Base-by-base conservation (phyloP, 2,329 filamentous ascomycete genomes). In the Lasiodiplodia gonubiensis region DNA sequence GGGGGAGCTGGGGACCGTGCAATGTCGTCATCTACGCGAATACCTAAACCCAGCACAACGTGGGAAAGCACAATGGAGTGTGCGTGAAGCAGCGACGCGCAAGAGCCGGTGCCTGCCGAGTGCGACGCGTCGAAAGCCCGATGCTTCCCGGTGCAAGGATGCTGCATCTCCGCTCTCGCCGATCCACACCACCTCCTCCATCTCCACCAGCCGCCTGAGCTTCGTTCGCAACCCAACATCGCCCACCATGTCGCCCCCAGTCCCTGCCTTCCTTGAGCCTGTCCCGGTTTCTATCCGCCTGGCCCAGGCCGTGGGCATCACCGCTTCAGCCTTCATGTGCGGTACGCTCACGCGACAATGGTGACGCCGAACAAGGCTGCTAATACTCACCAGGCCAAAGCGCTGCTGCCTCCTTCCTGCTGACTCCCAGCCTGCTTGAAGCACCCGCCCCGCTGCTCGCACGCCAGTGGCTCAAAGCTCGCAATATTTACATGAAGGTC, bases 381-480 rank as follows among this genome's bases (percentile, higher is more conserved):
- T 59, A 5, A 59, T n/a, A 12, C 16, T 10, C 53, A 61, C 18
- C n/a, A 78, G 79, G 80, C 68, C 70, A 76, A 70, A 79, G 75
- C 66, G 74, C 71, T 16, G 70, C 66, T 67, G 70, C 77, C 64
- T 86, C 84, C 6, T 71, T 79, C 72, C 77, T 81, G 67, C 69
- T 79, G n/a, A 72, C 86, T 2, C 87, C 87, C 1, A 81, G 84
- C 49, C 76, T 89, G 10, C 81, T 89, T 68, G 80, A 85, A 68
- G 83, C 85, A 0, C 87, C 87, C 1, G 81, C 84, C 1, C 83
- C 83, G 1, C 76, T 88, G 12, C 82, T 88, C 69, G 83, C 85
- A 37, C 80, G 79, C 48, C 87, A 89, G 76, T 89, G 86, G 86
- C 71, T 75, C 68, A 78, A 74, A 49, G 74, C 81, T 68, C 84